Conservation (phyloP, 805 yeast genomes). For the Candida maesae region DNA sequence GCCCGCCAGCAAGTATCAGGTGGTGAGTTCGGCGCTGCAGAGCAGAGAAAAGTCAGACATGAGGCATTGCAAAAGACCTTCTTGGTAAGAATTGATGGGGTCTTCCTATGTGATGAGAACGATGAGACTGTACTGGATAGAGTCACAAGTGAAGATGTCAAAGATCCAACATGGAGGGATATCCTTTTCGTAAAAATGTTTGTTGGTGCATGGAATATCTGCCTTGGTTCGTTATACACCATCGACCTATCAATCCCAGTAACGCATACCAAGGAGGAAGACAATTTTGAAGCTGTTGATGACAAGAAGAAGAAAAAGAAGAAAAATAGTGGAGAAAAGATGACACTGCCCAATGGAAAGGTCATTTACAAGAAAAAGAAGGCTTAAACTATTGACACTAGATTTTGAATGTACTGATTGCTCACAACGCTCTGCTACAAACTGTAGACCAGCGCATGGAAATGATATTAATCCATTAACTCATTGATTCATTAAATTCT, state of each 20-base stretch:
- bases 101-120: slow-evolving; percentile 43
- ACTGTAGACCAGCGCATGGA: no score
- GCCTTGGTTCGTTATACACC: slow-evolving; percentile 11
- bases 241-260: slow-evolving; percentile 10
- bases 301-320: slow-evolving; percentile 27
- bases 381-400: background rate
- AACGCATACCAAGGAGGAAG: background rate
- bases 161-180: slow-evolving; percentile 47
- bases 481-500: background rate
- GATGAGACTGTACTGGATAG: slow-evolving; percentile 32
- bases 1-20: slow-evolving; percentile 58
- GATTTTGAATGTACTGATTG: no score
- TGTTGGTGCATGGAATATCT: slow-evolving; percentile 39
- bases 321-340: slow-evolving; percentile 38
- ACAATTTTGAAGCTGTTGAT: slow-evolving; percentile 3
- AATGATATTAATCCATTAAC: background rate
- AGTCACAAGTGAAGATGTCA: slow-evolving; percentile 46
- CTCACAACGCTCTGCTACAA: no score
- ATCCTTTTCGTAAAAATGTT: slow-evolving; percentile 42
- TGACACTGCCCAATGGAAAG: slow-evolving; percentile 59
- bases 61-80: slow-evolving; percentile 44
- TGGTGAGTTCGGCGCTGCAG: slow-evolving; percentile 11
- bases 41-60: slow-evolving; percentile 19
- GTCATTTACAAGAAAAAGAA: slow-evolving; percentile 36
- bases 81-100: slow-evolving; percentile 55